A percentile compares a stretch with the other conserved stretches of the same genome.
phyloP scores from a whole-genome alignment of 2,329 filamentous ascomycete genomes.

The Aspergillus sp. region DNA sequence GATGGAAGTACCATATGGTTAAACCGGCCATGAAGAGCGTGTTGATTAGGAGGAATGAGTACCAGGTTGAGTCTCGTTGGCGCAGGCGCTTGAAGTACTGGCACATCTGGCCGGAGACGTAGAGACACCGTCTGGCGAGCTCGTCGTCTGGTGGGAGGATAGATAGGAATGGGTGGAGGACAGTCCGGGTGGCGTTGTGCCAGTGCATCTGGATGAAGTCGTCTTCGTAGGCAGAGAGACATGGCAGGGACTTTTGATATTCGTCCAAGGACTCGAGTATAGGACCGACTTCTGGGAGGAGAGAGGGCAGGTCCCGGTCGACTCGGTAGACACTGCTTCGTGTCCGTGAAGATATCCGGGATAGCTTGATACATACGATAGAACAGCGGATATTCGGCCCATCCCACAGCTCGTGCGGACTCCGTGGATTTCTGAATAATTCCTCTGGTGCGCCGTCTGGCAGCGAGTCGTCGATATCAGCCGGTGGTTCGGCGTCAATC shows the following conservation, averaged over 20 bases:
- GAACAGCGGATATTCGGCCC: constrained; percentile 12
- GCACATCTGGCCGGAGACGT: constrained; percentile 21
- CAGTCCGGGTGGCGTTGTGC: constrained; percentile 17
- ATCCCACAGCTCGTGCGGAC: background rate
- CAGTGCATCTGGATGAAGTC: constrained; percentile 27
- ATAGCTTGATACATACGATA: constrained; percentile 15
- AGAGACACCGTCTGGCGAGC: constrained; percentile 13
- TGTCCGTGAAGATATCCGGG: constrained; percentile 20
- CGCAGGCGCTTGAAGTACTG: constrained; percentile 65
- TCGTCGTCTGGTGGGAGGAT: constrained; percentile 13
- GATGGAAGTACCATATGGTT: constrained; percentile 65
- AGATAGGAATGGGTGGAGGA: constrained; percentile 21
- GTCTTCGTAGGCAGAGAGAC: constrained; percentile 11
- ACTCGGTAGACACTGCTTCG: constrained; percentile 20
- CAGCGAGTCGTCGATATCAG: constrained; percentile 15
- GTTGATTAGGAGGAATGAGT: constrained; percentile 90
- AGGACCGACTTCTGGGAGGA: constrained; percentile 13
- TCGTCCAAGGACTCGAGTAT: constrained; percentile 14
- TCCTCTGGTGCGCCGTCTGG: background rate
- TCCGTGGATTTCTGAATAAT: background rate
- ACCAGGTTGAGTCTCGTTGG: constrained; percentile 96
- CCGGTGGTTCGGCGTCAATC: constrained; percentile 27
- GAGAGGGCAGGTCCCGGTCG: constrained; percentile 2
- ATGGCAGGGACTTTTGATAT: constrained; percentile 14
- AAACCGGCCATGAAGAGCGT: constrained; percentile 96